Conservation (phyloP, 108 stramenopile species). For the Skeletonema potamos region DNA sequence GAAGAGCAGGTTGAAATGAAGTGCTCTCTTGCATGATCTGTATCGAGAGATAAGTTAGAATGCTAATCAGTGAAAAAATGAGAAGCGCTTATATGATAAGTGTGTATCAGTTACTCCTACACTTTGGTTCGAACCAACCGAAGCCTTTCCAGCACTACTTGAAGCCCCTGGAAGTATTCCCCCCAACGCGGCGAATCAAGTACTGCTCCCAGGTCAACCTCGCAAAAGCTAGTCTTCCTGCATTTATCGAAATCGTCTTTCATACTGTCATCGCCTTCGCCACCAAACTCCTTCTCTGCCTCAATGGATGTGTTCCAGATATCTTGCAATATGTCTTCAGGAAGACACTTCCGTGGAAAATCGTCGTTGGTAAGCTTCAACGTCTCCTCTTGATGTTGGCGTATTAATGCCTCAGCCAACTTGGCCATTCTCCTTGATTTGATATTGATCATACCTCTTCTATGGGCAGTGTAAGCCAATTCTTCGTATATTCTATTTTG, state of each 20-base stretch:
- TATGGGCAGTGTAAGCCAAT: not conserved
- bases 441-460: not conserved
- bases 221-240: not conserved
- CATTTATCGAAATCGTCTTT: not conserved
- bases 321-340: not conserved
- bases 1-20: slow-evolving; percentile 66
- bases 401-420: not conserved
- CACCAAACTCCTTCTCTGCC: not conserved
- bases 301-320: not conserved
- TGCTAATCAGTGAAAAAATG: not conserved
- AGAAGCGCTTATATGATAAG: too few relatives aligned
- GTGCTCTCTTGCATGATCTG: slow-evolving; percentile 23
- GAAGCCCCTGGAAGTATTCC: not conserved
- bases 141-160: too few relatives aligned
- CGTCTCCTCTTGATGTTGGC: not conserved
- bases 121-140: too few relatives aligned
- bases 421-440: not conserved
- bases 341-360: not conserved
- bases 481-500: not conserved
- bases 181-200: not conserved
- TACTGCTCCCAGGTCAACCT: not conserved
- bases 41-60: not conserved
- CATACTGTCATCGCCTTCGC: not conserved
- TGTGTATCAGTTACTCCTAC: too few relatives aligned
- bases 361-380: not conserved